These are phyloP conservation scores for Spiraea crenata DNA, from an alignment of 331 rosid species.

Conservation along the genomic window DNA sequence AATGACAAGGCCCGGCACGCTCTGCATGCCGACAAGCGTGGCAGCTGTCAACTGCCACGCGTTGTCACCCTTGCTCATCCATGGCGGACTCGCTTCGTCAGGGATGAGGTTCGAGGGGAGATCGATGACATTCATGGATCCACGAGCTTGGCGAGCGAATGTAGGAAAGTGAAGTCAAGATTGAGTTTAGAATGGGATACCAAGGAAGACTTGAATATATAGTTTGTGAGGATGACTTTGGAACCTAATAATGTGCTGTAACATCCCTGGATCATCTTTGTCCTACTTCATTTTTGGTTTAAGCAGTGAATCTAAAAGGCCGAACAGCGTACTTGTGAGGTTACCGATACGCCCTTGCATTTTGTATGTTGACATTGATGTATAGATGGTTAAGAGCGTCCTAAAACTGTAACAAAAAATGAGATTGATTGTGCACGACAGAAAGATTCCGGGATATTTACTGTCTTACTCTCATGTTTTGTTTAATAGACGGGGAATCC, in stretches of 20 bases:
- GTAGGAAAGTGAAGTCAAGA: too few species aligned
- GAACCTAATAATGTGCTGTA: neutral
- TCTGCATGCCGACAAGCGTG: constrained; percentile 45
- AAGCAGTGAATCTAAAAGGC: neutral
- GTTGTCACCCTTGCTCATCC: constrained; percentile 52
- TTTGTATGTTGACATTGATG: neutral
- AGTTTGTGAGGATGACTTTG: neutral
- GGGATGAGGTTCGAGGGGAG: constrained; percentile 5
- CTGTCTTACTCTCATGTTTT: neutral
- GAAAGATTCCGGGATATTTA: neutral
- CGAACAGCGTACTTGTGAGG: neutral
- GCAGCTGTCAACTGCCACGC: constrained; percentile 47
- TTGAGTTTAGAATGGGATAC: neutral
- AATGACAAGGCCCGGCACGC: constrained; percentile 46
- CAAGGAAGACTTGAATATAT: neutral
- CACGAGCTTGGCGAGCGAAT: neutral
- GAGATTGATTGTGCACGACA: neutral
- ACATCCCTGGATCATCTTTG: neutral
- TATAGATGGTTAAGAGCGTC: neutral
- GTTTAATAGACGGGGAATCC: constrained; percentile 28
- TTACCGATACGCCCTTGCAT: neutral
- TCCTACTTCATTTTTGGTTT: neutral
- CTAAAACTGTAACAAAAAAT: neutral
- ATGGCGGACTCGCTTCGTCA: constrained; percentile 20
- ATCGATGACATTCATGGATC: neutral